phyloP scores from a whole-genome alignment of 768 basidiomycete species.

The Amanita inopinata region DNA sequence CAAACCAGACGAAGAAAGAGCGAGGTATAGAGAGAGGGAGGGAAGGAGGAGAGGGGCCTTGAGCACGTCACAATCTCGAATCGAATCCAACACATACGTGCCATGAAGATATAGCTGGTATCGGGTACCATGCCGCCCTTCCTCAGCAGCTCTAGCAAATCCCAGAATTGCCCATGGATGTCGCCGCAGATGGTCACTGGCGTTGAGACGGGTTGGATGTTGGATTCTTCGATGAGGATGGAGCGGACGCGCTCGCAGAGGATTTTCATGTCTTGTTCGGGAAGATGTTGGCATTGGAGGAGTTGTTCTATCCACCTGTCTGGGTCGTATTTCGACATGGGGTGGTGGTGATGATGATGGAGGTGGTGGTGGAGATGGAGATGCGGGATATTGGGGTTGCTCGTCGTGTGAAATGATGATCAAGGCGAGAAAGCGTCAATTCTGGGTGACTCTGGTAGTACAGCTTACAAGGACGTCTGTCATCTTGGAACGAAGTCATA shows the following conservation, averaged over 20 bases:
- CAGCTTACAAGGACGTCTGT: too few species aligned
- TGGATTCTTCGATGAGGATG: slow-evolving; percentile 91
- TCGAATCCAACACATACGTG: slow-evolving; percentile 43
- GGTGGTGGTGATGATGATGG: neutral
- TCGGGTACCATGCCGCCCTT: slow-evolving; percentile 82
- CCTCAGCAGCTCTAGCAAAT: slow-evolving; percentile 80
- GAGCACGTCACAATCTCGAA: slow-evolving; percentile 11
- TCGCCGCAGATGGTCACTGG: slow-evolving; percentile 96
- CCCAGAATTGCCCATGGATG: slow-evolving; percentile 98
- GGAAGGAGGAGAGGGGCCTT: neutral
- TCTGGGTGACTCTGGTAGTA: too few species aligned
- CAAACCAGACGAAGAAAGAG: slow-evolving; percentile 5
- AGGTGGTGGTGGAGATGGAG: too few species aligned
- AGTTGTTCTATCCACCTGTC: slow-evolving; percentile 88
- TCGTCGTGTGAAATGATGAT: too few species aligned
- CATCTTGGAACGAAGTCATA: too few species aligned
- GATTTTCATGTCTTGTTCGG: slow-evolving; percentile 87
- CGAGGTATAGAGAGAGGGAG: neutral
- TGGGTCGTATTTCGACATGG: slow-evolving; percentile 23
- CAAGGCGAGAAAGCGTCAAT: too few species aligned
- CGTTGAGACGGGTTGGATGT: slow-evolving; percentile 91
- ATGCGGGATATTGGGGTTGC: too few species aligned
- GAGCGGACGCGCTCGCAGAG: slow-evolving; percentile 86
- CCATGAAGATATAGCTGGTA: slow-evolving; percentile 95
- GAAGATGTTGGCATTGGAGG: slow-evolving; percentile 76